Percentiles rank a stretch among this genome's conserved stretches.
Evolutionary conservation across 2,329 filamentous ascomycete genomes (phyloP).

Genomic region (Amylocarpus encephaloides): DNA sequence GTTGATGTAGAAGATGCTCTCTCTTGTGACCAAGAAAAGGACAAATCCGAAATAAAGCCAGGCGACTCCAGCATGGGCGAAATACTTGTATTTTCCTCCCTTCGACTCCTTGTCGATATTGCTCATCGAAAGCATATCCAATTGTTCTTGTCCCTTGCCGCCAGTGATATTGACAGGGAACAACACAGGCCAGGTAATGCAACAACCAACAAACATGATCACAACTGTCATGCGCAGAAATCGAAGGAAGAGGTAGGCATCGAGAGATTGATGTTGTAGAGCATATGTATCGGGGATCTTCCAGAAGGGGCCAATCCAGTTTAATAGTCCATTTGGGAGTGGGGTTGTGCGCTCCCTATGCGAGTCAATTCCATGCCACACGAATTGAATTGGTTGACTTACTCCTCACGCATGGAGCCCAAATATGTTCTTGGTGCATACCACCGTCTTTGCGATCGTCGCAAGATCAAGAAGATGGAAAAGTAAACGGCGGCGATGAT

Average conservation of each 20-base stretch:
- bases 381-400: conserved; percentile 2
- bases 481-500: conserved; percentile 39
- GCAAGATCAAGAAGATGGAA: conserved; percentile 43
- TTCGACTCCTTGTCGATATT: conserved; percentile 58
- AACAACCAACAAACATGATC: conserved; percentile 76
- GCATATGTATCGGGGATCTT: conserved; percentile 68
- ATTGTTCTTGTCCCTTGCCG: conserved; percentile 53
- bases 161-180: conserved; percentile 84
- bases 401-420: conserved; percentile 41
- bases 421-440: conserved; percentile 52
- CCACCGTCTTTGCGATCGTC: conserved; percentile 41
- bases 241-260: conserved; percentile 85
- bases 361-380: conserved; percentile 7
- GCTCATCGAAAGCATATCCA: conserved; percentile 72
- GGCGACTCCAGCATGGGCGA: conserved; percentile 72
- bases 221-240: conserved; percentile 74
- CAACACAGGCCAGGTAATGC: conserved; percentile 78
- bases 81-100: conserved; percentile 56
- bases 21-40: conserved; percentile 79
- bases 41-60: conserved; percentile 86
- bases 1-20: conserved; percentile 88
- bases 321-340: conserved; percentile 54
- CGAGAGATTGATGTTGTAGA: conserved; percentile 84
- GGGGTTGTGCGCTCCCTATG: conserved; percentile 50
- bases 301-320: conserved; percentile 64